phyloP scores from a whole-genome alignment of 192 early-diverging fungal genomes.

The Podila verticillata region DNA sequence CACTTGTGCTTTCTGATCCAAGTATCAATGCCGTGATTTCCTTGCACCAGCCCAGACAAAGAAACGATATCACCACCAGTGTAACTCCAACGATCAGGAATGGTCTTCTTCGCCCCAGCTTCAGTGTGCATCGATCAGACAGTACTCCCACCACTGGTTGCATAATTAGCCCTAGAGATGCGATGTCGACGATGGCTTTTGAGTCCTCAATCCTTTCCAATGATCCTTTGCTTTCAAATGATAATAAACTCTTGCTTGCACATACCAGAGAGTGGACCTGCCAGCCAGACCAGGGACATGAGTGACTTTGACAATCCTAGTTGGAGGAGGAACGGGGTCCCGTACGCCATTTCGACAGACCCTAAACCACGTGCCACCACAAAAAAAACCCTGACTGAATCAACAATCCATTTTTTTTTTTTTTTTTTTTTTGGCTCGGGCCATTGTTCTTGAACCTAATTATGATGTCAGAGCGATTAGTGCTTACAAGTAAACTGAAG shows the following conservation, averaged over 20 bases:
- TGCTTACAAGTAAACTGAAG: constrained; percentile 75
- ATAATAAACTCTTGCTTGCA: too few species aligned
- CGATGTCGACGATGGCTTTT: neutral
- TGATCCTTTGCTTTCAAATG: neutral
- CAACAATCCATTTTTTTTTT: neutral
- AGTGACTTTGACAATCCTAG: constrained; percentile 84
- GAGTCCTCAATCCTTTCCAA: too few species aligned
- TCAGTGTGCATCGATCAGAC: constrained; percentile 80
- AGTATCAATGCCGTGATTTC: constrained; percentile 67
- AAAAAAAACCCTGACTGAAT: neutral
- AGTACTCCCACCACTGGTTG: constrained; percentile 87
- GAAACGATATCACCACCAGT: constrained; percentile 68
- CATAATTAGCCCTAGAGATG: constrained; percentile 67
- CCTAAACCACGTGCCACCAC: constrained; percentile 51
- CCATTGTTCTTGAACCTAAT: neutral
- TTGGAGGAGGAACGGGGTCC: constrained; percentile 85
- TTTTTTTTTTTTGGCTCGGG: neutral
- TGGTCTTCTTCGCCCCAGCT: constrained; percentile 83
- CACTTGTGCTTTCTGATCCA: constrained; percentile 27
- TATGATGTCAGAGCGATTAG: constrained; percentile 24
- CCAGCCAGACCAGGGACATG: constrained; percentile 94
- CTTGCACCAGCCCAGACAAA: constrained; percentile 80
- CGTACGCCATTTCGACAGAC: constrained; percentile 80
- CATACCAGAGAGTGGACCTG: constrained; percentile 83
- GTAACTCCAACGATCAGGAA: constrained; percentile 83